Conservation (phyloP, 2,329 filamentous ascomycete species). For the Endocalyx cinctus region DNA sequence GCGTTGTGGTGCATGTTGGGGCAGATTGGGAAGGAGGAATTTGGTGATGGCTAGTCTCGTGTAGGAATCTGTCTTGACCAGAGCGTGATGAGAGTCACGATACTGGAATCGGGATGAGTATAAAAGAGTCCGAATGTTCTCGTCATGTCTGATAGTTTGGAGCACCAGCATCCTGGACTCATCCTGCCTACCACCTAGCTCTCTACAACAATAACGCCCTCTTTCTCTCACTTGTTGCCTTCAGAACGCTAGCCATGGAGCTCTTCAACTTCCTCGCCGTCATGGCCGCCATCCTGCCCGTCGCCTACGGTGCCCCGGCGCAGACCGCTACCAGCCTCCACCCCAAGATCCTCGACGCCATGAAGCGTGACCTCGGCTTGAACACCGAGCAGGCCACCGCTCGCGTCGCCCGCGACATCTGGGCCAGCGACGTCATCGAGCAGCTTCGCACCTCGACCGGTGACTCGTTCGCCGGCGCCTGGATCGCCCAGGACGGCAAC, state of each 20-base stretch:
- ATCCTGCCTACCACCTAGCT: conserved; percentile 20
- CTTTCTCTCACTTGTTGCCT: conserved; percentile 16
- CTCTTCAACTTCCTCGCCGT: conserved; percentile 33
- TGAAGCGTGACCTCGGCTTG: conserved; percentile 38
- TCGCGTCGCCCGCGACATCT: conserved; percentile 33
- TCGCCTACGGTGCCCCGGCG: conserved; percentile 35
- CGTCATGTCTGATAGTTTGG: conserved; percentile 14
- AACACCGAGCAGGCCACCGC: conserved; percentile 32
- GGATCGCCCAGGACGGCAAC: conserved; percentile 31
- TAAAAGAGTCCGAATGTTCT: conserved; percentile 13
- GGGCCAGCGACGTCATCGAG: conserved; percentile 32
- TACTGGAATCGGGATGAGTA: conserved; percentile 4
- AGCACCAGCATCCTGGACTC: conserved; percentile 14
- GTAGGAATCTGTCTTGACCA: conserved; percentile 11
- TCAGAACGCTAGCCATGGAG: conserved; percentile 29
- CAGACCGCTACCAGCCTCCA: conserved; percentile 30
- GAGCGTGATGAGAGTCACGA: not conserved
- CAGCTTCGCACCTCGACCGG: conserved; percentile 27
- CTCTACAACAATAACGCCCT: conserved; percentile 17
- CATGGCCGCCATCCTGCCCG: conserved; percentile 33
- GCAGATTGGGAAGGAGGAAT: conserved; percentile 20
- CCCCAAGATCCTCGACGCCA: conserved; percentile 35
- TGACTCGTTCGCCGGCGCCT: conserved; percentile 33
- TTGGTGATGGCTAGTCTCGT: conserved; percentile 8
- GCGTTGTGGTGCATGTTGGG: conserved; percentile 10